Conservation (phyloP, 1,284 basidiomycete genomes). For the Rhodotorula sp. region DNA sequence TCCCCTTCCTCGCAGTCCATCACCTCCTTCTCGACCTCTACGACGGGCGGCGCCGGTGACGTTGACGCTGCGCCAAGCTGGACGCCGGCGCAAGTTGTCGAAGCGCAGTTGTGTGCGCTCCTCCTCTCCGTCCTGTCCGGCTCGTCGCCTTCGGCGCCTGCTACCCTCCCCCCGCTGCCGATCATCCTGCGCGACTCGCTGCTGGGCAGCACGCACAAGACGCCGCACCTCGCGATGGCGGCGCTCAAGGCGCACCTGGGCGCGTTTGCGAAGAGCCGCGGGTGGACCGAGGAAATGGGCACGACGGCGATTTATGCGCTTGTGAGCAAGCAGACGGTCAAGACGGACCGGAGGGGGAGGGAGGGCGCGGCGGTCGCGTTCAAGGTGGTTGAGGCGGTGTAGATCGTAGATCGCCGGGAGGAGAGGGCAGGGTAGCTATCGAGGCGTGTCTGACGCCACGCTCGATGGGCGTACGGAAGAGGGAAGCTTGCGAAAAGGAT, state of each 20-base stretch:
- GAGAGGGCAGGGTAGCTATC: no score
- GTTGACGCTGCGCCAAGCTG: neutral
- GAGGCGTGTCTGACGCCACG: no score
- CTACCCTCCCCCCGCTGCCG: constrained; percentile 1
- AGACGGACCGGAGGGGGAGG: constrained; percentile 43
- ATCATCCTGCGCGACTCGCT: constrained; percentile 32
- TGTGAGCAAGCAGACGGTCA: constrained; percentile 38
- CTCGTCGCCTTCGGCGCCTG: neutral
- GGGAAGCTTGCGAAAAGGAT: no score
- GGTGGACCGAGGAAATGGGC: constrained; percentile 42
- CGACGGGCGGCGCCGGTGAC: neutral
- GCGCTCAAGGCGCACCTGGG: constrained; percentile 36
- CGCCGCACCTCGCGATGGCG: constrained; percentile 35
- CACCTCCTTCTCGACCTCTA: constrained; percentile 23
- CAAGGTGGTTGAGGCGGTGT: constrained; percentile 4
- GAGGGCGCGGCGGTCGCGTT: constrained; percentile 37
- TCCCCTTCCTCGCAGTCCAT: constrained; percentile 16
- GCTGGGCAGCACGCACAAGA: constrained; percentile 6
- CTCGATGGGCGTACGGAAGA: no score
- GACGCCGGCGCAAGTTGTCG: constrained; percentile 26
- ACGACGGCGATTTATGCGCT: constrained; percentile 44
- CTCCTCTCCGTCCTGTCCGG: constrained; percentile 23
- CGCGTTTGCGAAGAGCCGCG: constrained; percentile 27
- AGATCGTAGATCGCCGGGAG: neutral
- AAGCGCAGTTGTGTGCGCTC: constrained; percentile 26